These are phyloP conservation scores for Podospora appendiculata DNA, from an alignment of 495 filamentous ascomycete genomes.

Conservation along the genomic window DNA sequence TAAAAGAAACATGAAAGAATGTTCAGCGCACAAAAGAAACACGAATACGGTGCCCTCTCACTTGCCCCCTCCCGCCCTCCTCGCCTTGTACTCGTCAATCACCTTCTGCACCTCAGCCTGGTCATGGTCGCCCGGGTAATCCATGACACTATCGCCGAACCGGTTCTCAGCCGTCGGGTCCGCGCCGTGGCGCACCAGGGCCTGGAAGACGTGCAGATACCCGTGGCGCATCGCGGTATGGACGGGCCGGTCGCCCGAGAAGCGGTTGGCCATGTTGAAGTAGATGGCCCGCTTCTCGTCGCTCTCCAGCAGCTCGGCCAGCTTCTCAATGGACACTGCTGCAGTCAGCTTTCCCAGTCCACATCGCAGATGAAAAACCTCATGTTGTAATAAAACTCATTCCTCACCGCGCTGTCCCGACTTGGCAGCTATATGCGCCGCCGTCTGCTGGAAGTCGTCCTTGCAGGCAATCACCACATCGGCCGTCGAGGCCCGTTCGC, in stretches of 20 bases:
- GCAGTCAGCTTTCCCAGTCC: not conserved
- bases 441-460: conserved; percentile 24
- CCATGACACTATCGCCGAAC: conserved; percentile 19
- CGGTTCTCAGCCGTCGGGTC: conserved; percentile 22
- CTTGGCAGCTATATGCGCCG: conserved; percentile 23
- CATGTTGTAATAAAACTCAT: not conserved
- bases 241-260: conserved; percentile 19
- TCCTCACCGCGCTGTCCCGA: conserved; percentile 13
- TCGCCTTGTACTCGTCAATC: conserved; percentile 5
- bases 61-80: not conserved
- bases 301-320: conserved; percentile 11
- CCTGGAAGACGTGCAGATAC: conserved; percentile 21
- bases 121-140: conserved; percentile 21
- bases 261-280: conserved; percentile 26
- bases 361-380: not conserved
- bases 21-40: not conserved
- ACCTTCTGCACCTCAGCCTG: conserved; percentile 14
- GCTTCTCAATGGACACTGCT: conserved; percentile 18
- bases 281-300: conserved; percentile 7
- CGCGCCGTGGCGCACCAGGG: conserved; percentile 29
- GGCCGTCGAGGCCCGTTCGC: conserved; percentile 10
- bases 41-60: not conserved
- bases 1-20: not conserved
- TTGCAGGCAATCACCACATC: conserved; percentile 19
- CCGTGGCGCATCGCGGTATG: conserved; percentile 24